A percentile compares a stretch with the other conserved stretches of the same genome.
Evolutionary conservation across 148 eudicot species (phyloP).

Genomic region (Cornus florida): DNA sequence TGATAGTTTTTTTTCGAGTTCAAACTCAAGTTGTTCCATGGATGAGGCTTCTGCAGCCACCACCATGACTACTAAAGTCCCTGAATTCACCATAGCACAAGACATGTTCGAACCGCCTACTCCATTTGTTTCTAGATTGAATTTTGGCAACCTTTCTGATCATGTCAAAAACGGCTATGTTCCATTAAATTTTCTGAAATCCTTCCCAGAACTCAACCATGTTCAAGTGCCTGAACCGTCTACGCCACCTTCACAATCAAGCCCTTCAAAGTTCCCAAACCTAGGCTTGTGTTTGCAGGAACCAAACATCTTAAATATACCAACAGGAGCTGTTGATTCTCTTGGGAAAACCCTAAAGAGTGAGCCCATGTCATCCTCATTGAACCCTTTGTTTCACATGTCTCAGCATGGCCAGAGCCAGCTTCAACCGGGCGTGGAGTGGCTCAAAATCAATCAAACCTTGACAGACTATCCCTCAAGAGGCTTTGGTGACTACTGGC

Average conservation of each 20-base stretch:
- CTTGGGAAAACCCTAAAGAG: background rate
- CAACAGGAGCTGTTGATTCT: background rate
- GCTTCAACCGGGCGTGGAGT: slow-evolving; percentile 22
- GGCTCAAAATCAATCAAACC: slow-evolving; percentile 41
- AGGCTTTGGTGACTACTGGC: slow-evolving; percentile 38
- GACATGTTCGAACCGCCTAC: no score
- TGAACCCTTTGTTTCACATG: slow-evolving; percentile 19
- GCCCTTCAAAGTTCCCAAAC: slow-evolving; percentile 19
- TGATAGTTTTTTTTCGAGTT: slow-evolving; percentile 12
- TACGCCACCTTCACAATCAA: slow-evolving; percentile 4
- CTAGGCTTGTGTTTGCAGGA: slow-evolving; percentile 31
- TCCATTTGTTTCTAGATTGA: background rate
- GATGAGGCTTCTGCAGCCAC: slow-evolving; percentile 11
- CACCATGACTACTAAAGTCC: no score
- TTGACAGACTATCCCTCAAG: slow-evolving; percentile 25
- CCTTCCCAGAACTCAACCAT: slow-evolving; percentile 25
- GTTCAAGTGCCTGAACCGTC: slow-evolving; percentile 16
- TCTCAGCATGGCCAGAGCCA: slow-evolving; percentile 25
- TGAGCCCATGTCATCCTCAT: slow-evolving; percentile 1
- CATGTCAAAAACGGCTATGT: slow-evolving; percentile 7
- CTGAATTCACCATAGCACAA: no score
- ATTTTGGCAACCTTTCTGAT: background rate
- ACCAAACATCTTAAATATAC: slow-evolving; percentile 11
- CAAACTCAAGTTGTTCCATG: slow-evolving; percentile 16
- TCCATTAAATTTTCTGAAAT: slow-evolving; percentile 48